Conservation (phyloP, 352 stramenopile species). For the Plasmopara halstedii region DNA sequence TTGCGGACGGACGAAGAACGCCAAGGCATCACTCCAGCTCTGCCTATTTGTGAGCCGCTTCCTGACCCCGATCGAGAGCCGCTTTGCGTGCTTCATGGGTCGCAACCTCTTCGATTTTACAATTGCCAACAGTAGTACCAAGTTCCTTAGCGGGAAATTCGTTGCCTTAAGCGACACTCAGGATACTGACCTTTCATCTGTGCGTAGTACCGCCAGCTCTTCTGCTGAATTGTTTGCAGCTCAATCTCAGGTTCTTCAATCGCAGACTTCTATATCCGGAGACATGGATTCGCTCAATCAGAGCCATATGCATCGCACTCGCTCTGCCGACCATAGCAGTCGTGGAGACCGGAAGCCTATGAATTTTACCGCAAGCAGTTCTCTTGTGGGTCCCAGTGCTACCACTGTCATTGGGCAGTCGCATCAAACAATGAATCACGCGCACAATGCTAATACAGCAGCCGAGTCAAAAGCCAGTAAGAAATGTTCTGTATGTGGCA, state of each 20-base stretch:
- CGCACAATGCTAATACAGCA: conserved; percentile 6
- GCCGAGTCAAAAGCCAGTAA: conserved; percentile 27
- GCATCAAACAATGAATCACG: conserved; percentile 4
- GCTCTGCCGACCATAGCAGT: conserved; percentile 13
- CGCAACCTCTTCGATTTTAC: conserved; percentile 35
- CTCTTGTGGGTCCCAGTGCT: conserved; percentile 21
- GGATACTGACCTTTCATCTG: conserved; percentile 13
- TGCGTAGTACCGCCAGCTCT: conserved; percentile 24
- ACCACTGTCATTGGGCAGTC: conserved; percentile 25
- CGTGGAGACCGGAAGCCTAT: conserved; percentile 23
- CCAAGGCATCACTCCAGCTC: not conserved
- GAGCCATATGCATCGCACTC: conserved; percentile 16
- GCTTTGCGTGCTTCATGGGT: conserved; percentile 17
- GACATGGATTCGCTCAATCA: conserved; percentile 22
- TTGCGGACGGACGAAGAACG: conserved; percentile 7
- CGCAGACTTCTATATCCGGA: conserved; percentile 1
- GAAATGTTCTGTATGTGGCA: conserved; percentile 75
- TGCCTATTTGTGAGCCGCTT: not conserved
- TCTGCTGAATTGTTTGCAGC: conserved; percentile 15
- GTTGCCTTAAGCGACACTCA: conserved; percentile 4
- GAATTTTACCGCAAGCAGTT: conserved; percentile 29
- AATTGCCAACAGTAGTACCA: conserved; percentile 29
- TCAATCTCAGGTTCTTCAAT: not conserved
- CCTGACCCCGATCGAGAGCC: conserved; percentile 1
- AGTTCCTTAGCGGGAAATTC: conserved; percentile 23